These are phyloP conservation scores for Dendrobium nobile DNA, from an alignment of 106 monocot genomes.

Conservation along the genomic window DNA sequence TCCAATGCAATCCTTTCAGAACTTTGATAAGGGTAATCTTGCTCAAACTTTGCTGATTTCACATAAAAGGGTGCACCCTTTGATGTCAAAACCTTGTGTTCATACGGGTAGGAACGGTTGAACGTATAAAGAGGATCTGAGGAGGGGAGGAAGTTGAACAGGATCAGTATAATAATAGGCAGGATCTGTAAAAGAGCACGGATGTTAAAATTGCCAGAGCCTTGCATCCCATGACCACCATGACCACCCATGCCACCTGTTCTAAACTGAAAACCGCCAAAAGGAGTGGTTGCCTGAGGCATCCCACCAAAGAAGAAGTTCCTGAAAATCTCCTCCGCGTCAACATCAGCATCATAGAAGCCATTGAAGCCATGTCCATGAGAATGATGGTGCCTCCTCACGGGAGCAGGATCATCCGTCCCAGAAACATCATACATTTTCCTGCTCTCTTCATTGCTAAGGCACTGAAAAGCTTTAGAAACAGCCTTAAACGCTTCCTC, in stretches of 20 bases:
- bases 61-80: conserved; percentile 74
- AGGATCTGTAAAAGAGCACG: conserved; percentile 69
- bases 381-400: conserved; percentile 15
- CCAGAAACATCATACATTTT: conserved; percentile 82
- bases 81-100: conserved; percentile 63
- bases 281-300: conserved; percentile 39
- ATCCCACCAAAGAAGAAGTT: conserved; percentile 63
- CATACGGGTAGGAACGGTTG: conserved; percentile 42
- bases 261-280: conserved; percentile 66
- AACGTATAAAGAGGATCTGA: conserved; percentile 61
- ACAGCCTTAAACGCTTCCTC: conserved; percentile 97
- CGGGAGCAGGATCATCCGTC: conserved; percentile 52
- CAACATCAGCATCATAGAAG: conserved; percentile 73
- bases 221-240: conserved; percentile 29
- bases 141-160: conserved; percentile 78
- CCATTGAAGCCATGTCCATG: conserved; percentile 44
- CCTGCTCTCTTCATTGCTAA: conserved; percentile 72
- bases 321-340: conserved; percentile 95
- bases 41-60: conserved; percentile 63
- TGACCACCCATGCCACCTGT: conserved; percentile 55
- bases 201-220: conserved; percentile 26
- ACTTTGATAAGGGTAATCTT: conserved; percentile 69
- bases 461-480: conserved; percentile 94
- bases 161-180: conserved; percentile 61
- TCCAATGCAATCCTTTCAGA: conserved; percentile 46